Conservation (phyloP, 2,329 filamentous ascomycete genomes). For the Colletotrichum camelliae region DNA sequence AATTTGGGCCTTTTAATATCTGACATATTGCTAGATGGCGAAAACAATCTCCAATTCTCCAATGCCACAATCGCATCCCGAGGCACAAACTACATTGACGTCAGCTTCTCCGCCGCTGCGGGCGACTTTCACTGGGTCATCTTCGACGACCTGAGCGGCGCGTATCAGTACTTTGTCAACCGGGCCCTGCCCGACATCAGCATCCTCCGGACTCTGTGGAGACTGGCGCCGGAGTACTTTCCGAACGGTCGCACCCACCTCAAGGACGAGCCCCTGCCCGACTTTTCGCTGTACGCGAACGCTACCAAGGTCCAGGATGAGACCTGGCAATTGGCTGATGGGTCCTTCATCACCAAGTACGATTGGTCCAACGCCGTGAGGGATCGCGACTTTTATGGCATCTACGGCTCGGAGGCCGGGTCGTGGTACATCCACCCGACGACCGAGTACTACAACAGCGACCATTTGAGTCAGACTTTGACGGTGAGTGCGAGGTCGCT, state of each 20-base stretch:
- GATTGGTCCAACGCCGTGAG: slow-evolving; percentile 21
- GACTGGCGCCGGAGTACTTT: slow-evolving; percentile 15
- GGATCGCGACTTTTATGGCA: slow-evolving; percentile 20
- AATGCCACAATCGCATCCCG: slow-evolving; percentile 13
- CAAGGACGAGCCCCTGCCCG: slow-evolving; percentile 17
- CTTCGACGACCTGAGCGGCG: slow-evolving; percentile 18
- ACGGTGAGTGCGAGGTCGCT: not conserved
- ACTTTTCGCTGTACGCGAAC: slow-evolving; percentile 17
- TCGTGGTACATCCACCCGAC: slow-evolving; percentile 20
- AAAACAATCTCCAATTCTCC: slow-evolving; percentile 13
- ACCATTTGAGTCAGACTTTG: slow-evolving; percentile 17
- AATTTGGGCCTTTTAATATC: not conserved
- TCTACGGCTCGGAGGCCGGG: slow-evolving; percentile 12
- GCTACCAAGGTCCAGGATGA: slow-evolving; percentile 22
- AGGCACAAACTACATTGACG: slow-evolving; percentile 16
- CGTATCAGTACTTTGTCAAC: slow-evolving; percentile 23
- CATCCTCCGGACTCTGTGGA: slow-evolving; percentile 18
- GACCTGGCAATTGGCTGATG: slow-evolving; percentile 18
- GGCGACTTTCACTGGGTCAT: slow-evolving; percentile 22
- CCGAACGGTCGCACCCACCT: slow-evolving; percentile 17
- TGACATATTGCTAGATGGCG: slow-evolving; percentile 11
- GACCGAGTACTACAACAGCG: slow-evolving; percentile 18
- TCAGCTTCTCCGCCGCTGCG: slow-evolving; percentile 14
- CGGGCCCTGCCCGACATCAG: slow-evolving; percentile 18
- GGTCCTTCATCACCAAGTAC: slow-evolving; percentile 20